Conservation (phyloP, 306 rosid species). For the Parietaria judaica region DNA sequence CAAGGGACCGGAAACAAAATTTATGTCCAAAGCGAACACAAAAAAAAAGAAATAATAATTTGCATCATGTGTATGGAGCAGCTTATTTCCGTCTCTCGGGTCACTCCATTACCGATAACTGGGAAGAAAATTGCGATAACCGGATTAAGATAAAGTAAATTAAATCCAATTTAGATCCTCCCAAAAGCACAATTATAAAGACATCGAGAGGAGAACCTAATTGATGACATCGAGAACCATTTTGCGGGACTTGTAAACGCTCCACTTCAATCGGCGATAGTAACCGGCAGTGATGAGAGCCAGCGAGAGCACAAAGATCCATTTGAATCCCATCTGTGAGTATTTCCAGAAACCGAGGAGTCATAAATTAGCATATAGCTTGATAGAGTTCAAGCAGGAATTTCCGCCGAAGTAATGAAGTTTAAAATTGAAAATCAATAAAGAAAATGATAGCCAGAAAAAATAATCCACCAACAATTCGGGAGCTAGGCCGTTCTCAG, state of each 20-base stretch:
- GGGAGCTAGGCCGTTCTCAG: too few relatives aligned
- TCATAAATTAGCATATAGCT: background rate
- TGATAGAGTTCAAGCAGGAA: too few relatives aligned
- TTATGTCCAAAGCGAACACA: slow-evolving; percentile 15
- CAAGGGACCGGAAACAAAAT: slow-evolving; percentile 18
- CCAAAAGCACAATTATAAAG: slow-evolving; percentile 25
- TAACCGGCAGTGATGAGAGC: slow-evolving; percentile 94
- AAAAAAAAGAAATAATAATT: background rate
- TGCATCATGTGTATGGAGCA: slow-evolving; percentile 22
- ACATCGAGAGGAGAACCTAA: slow-evolving; percentile 33
- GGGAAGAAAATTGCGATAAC: slow-evolving; percentile 28
- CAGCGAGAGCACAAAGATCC: slow-evolving; percentile 89
- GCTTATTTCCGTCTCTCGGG: slow-evolving; percentile 50
- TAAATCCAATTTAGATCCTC: slow-evolving; percentile 45
- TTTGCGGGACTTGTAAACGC: slow-evolving; percentile 91
- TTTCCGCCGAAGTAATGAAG: too few relatives aligned
- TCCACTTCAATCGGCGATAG: slow-evolving; percentile 89
- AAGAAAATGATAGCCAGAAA: background rate
- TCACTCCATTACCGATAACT: slow-evolving; percentile 39
- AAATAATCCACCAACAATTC: too few relatives aligned
- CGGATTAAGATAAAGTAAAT: slow-evolving; percentile 33
- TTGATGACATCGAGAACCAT: slow-evolving; percentile 94
- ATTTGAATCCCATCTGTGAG: slow-evolving; percentile 93
- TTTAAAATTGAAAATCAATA: background rate
- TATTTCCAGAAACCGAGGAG: slow-evolving; percentile 6